Evolutionary conservation across 768 basidiomycete species (phyloP), one percentile per base, ranked within the genome.

Genomic region (Leccinellum rugosiceps): DNA sequence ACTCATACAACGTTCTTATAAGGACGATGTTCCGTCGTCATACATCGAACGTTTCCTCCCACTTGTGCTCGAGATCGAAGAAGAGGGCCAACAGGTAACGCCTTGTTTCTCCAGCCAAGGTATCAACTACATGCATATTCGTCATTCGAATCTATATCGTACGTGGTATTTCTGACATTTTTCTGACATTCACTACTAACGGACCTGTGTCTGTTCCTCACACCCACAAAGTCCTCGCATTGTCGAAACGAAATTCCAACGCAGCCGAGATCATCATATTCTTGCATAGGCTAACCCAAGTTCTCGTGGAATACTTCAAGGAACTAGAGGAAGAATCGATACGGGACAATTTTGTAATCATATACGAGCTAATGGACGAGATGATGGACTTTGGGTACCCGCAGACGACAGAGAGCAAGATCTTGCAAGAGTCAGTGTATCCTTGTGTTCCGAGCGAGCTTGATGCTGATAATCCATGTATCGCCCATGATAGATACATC

Each of bases 311-410:
- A 70, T 99, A 99, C 80, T 99, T 99, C 81, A 99, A 98, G 72
- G 97, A 98, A 71, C 86, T 98, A 38, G 97, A 99, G 71, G 97
- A 98, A 69, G 97, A 99, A 78, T 95, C 93, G 50, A 98, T 99
- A 69, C 82, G 97, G 8, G 97, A 99, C 75, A 99, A 99, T 69
- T 99, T 99, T 70, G 97, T 99, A 41, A 97, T 99, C 70, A 97
- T 99, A 51, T 99, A 97, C 73, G 96, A 98, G 71, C 84, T 98
- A 53, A 83, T 99, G 78, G 96, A 98, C 67, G 97, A 99, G 79
- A 98, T 98, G 93, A 98, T 98, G 94, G 97, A 99, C 77, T 99
- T 97, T 75, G 97, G 97, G 8, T 98, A 89, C 71, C 96, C 97
- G 0, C 97, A 98, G 74, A 99, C 96, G 43, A 98, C 97, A 15